Percentiles rank a stretch among this genome's conserved stretches.
phyloP scores from a whole-genome alignment of 2,329 filamentous ascomycete species.

The Gnomoniopsis sp. region DNA sequence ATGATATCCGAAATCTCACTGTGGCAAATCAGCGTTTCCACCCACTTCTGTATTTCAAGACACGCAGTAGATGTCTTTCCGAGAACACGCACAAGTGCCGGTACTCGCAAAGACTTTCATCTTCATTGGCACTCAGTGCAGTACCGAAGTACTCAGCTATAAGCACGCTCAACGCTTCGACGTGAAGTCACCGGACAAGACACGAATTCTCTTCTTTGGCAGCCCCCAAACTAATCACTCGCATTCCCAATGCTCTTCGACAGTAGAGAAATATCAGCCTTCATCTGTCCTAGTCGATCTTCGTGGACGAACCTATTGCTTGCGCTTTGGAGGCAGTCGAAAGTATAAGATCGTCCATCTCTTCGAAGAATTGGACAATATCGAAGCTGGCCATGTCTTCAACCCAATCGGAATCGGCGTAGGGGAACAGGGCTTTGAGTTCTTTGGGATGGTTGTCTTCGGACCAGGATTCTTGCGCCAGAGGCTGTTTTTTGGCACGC shows the following conservation, averaged over 20 bases:
- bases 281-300: background rate
- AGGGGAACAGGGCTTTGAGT: background rate
- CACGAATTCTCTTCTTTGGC: no score
- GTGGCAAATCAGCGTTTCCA: no score
- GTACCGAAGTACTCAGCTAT: background rate
- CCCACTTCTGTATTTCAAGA: no score
- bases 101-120: background rate
- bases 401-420: background rate
- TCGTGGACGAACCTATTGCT: background rate
- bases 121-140: no score
- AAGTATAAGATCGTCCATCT: background rate
- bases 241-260: background rate
- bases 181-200: no score
- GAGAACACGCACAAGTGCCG: background rate
- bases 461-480: background rate
- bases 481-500: background rate
- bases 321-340: background rate
- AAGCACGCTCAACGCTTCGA: no score
- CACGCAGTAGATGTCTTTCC: no score
- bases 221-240: no score
- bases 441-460: background rate
- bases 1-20: no score
- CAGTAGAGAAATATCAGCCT: background rate
- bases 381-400: conserved; percentile 4
- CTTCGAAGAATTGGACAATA: background rate